Evolutionary conservation across 805 yeast genomes (phyloP), one percentile per base, ranked within the genome.

Genomic region (Komagataella ulmi): DNA sequence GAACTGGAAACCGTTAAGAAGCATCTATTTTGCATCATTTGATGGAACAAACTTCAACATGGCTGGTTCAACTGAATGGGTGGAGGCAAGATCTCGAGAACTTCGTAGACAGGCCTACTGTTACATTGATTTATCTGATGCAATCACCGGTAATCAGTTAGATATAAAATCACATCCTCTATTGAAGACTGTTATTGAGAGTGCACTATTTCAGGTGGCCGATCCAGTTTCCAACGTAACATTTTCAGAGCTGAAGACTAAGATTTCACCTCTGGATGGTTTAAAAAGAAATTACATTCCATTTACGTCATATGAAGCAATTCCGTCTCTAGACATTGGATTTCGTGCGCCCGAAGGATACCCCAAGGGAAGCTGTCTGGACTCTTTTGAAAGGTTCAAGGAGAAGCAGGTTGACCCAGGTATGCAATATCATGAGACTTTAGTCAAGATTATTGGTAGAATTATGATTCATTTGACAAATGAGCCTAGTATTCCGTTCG

Each of bases 61-160:
- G 57, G 96, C 93, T 0, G 98, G 98, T 0, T 74, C 87, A n/a
- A 74, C 89, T 0, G 91, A 85, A 59, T 81, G 90, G 75, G 72
- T 83, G 6, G 86, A 84, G 57, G 68, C 72, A 44, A 74, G 75
- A 52, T 63, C 68, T n/a, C 74, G 75, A 21, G 74, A 72, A 45
- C 66, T 88, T 24, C 68, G 72, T 51, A 73, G 77, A 48, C 83
- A 83, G 56, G 83, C 85, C 0, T 81, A 77, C 58, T 73, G 87
- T 0, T 84, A 85, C 57, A 74, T 90, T 53, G 96, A 90, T 59
- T 69, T 90, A 40, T 77, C 82, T 54, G 88, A 82, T 63, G 76
- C 79, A 1, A 74, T 83, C 17, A 67, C 80, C 1, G 63, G 84
- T 2, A 24, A 49, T 24, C 8, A 24, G 30, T 6, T 49, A 17